A percentile compares a stretch with the other conserved stretches of the same genome.
phyloP scores from a whole-genome alignment of 2,329 filamentous ascomycete genomes.

The Penicillium fuscoglaucum region DNA sequence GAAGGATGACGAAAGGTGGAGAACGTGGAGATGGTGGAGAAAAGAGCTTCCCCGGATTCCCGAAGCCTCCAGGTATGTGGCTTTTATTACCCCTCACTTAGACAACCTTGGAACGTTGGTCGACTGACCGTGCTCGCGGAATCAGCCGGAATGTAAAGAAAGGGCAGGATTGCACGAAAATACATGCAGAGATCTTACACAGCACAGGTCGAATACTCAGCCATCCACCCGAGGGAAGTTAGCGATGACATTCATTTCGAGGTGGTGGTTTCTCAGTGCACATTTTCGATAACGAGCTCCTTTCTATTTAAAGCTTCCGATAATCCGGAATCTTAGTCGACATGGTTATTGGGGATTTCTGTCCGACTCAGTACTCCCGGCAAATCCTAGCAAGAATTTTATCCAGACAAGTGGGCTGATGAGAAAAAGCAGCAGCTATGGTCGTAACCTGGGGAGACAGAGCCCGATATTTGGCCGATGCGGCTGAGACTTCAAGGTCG shows the following conservation, averaged over 20 bases:
- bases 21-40: background rate
- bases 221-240: background rate
- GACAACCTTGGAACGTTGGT: background rate
- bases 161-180: background rate
- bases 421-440: background rate
- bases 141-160: background rate
- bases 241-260: background rate
- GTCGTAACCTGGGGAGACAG: background rate
- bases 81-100: constrained; percentile 7
- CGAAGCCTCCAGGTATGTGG: background rate
- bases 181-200: background rate
- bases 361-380: background rate
- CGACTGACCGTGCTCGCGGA: background rate
- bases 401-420: background rate
- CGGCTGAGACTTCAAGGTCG: too few species aligned
- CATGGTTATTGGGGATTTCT: background rate
- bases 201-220: background rate
- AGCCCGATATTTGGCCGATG: too few species aligned
- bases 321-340: background rate
- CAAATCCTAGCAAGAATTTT: background rate
- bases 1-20: background rate
- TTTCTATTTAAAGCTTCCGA: background rate
- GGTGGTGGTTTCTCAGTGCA: background rate
- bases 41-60: constrained; percentile 8
- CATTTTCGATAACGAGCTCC: background rate